Percentiles rank a stretch among this genome's conserved stretches.
These are phyloP conservation scores for Cordyceps javanica DNA, from an alignment of 2,329 filamentous ascomycete species.

Conservation along the genomic window DNA sequence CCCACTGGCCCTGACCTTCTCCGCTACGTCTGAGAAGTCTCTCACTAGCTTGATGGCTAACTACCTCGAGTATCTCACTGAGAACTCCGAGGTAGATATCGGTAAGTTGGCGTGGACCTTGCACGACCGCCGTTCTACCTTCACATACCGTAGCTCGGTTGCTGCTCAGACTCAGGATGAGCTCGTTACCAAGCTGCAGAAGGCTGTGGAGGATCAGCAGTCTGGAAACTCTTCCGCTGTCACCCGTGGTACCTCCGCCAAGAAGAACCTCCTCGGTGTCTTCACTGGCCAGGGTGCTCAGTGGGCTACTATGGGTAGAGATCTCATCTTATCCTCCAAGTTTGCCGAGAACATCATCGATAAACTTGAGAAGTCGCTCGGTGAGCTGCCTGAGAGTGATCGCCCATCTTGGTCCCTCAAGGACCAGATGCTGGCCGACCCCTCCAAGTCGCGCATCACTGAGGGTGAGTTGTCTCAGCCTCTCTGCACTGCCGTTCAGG, in stretches of 20 bases:
- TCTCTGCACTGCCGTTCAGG: slow-evolving; percentile 25
- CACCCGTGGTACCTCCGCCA: slow-evolving; percentile 9
- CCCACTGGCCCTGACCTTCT: slow-evolving; percentile 10
- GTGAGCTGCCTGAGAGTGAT: slow-evolving; percentile 16
- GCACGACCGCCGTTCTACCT: slow-evolving; percentile 14
- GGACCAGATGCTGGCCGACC: slow-evolving; percentile 19
- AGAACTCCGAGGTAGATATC: slow-evolving; percentile 10
- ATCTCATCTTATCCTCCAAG: slow-evolving; percentile 18
- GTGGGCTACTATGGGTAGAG: slow-evolving; percentile 27
- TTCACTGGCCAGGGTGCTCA: slow-evolving; percentile 31
- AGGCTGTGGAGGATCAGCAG: slow-evolving; percentile 15
- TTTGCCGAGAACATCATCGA: slow-evolving; percentile 14
- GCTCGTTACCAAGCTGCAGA: slow-evolving; percentile 12
- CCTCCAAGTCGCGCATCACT: slow-evolving; percentile 14
- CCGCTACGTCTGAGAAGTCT: slow-evolving; percentile 12
- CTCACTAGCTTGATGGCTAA: slow-evolving; percentile 8
- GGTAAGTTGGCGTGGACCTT: slow-evolving; percentile 18
- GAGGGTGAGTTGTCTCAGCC: slow-evolving; percentile 26
- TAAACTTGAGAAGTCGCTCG: slow-evolving; percentile 20
- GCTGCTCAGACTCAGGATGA: slow-evolving; percentile 12
- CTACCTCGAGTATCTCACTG: slow-evolving; percentile 11
- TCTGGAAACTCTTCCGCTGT: slow-evolving; percentile 9
- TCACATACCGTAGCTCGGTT: slow-evolving; percentile 16
- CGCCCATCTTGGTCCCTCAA: slow-evolving; percentile 23
- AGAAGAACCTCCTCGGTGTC: slow-evolving; percentile 14